phyloP scores from a whole-genome alignment of 2,329 filamentous ascomycete genomes.

The Ophiostoma ips region DNA sequence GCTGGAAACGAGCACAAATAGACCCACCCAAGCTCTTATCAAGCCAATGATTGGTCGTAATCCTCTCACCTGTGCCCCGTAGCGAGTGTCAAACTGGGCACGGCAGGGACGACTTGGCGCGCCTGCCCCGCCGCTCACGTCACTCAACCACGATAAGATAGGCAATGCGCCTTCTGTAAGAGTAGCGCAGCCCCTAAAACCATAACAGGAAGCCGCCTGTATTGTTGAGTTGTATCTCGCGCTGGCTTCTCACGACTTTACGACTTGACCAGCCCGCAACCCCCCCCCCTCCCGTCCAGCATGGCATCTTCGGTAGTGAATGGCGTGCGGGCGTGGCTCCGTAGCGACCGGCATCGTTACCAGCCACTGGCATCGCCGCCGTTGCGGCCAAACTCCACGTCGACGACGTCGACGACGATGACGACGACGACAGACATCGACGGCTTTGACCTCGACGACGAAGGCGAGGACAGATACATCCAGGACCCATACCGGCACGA shows the following conservation, averaged over 20 bases:
- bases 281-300: no score
- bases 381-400: background rate
- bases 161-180: no score
- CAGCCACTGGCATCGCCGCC: background rate
- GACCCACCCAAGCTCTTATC: background rate
- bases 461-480: background rate
- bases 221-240: no score
- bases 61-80: background rate
- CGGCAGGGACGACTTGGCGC: background rate
- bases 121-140: background rate
- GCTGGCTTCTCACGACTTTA: background rate
- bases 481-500: background rate
- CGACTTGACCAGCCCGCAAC: background rate
- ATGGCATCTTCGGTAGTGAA: constrained; percentile 1
- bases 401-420: background rate
- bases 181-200: no score
- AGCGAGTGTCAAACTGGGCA: background rate
- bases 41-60: background rate
- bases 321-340: constrained; percentile 3
- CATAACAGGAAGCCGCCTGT: background rate
- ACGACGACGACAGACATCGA: background rate
- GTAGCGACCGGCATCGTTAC: constrained; percentile 1
- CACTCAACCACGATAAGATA: no score
- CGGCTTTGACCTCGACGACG: constrained; percentile 1
- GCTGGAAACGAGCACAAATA: background rate